Conservation (phyloP, 2,329 filamentous ascomycete species). For the Geosmithia flava region DNA sequence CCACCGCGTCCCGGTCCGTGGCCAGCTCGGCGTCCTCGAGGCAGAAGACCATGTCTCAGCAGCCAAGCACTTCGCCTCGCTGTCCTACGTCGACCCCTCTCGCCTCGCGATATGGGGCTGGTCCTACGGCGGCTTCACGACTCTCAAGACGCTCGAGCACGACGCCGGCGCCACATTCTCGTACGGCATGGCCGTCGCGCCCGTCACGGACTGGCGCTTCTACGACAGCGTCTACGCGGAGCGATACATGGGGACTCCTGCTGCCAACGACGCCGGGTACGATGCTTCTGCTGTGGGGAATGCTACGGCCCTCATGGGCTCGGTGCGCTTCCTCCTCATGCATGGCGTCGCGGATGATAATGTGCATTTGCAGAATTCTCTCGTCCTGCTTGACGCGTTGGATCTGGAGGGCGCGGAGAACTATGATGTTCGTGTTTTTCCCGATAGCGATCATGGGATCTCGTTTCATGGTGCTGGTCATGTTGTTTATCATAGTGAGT, state of each 20-base stretch:
- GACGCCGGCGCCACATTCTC: constrained; percentile 84
- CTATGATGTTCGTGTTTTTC: constrained; percentile 94
- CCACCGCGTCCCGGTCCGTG: constrained; percentile 69
- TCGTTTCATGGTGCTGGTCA: constrained; percentile 86
- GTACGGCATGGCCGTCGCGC: constrained; percentile 96
- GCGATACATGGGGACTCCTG: constrained; percentile 92
- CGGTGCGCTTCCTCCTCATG: constrained; percentile 86
- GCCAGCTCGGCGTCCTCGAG: constrained; percentile 75
- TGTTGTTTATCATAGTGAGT: constrained; percentile 88
- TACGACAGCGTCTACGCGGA: constrained; percentile 94
- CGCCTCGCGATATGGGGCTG: constrained; percentile 95
- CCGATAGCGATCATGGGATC: constrained; percentile 90
- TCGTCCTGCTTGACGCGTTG: constrained; percentile 75
- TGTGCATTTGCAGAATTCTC: constrained; percentile 90
- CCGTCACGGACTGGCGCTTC: constrained; percentile 95
- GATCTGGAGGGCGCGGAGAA: constrained; percentile 76
- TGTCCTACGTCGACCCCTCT: constrained; percentile 69
- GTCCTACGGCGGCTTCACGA: constrained; percentile 94
- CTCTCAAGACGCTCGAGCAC: constrained; percentile 85
- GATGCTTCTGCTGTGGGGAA: constrained; percentile 62
- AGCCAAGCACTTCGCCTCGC: constrained; percentile 70
- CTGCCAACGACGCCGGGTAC: constrained; percentile 71
- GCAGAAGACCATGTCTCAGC: constrained; percentile 84
- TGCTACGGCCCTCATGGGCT: constrained; percentile 57
- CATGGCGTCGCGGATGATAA: constrained; percentile 96